Conservation (phyloP, 306 rosid species). For the Pyrus bretschneideri region DNA sequence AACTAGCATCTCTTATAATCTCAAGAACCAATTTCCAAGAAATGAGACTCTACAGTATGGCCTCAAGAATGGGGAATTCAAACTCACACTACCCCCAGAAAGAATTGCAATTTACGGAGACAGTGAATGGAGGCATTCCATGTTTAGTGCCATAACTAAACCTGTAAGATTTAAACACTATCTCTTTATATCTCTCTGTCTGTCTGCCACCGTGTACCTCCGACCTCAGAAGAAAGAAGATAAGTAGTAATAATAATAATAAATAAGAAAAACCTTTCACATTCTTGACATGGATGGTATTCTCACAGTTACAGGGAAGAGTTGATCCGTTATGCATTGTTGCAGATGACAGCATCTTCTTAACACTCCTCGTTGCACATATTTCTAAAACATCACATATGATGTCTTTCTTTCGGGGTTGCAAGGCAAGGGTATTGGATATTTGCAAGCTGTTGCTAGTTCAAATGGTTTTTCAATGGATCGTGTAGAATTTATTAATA, state of each 20-base stretch:
- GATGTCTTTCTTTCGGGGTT: constrained; percentile 64
- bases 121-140: constrained; percentile 59
- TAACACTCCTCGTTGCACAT: constrained; percentile 61
- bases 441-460: constrained; percentile 59
- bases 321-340: constrained; percentile 47
- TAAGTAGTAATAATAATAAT: not conserved
- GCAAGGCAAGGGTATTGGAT: constrained; percentile 49
- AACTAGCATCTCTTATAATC: constrained; percentile 52
- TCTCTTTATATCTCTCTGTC: constrained; percentile 2
- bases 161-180: constrained; percentile 32
- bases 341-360: constrained; percentile 74
- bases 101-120: constrained; percentile 76
- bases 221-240: not conserved
- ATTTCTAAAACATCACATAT: constrained; percentile 46
- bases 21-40: constrained; percentile 29
- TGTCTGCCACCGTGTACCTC: not conserved
- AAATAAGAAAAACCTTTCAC: constrained; percentile 2
- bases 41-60: constrained; percentile 32
- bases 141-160: constrained; percentile 44
- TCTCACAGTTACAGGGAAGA: constrained; percentile 65
- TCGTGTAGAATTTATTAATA: constrained; percentile 51
- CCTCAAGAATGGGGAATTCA: constrained; percentile 31
- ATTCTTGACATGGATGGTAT: constrained; percentile 19
- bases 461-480: constrained; percentile 56
- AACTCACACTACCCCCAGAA: constrained; percentile 66